Evolutionary conservation across 441 rosid genomes (phyloP), one percentile per base, ranked within the genome.

Genomic region (Croton laevigatus): DNA sequence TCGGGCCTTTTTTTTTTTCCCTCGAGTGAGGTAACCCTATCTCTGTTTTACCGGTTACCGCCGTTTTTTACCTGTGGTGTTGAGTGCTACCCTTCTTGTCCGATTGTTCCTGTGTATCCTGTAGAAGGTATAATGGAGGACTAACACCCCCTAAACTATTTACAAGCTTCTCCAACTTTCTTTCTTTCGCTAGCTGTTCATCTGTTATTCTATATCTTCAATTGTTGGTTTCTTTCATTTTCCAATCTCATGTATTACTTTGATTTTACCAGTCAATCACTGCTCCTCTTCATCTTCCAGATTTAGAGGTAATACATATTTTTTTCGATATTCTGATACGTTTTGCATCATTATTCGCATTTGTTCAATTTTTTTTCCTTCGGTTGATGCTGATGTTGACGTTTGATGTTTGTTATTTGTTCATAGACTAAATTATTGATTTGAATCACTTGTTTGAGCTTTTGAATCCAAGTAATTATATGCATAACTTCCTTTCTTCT

Each of bases 241-340:
- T 32, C 58, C 53, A 22, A 46, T 62, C 62, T 53, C 27, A 59
- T 75, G 79, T 75, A 72, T 57, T 49, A 44, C 23, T 23, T 68
- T 37, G 27, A 14, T 14, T 12, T 46, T 34, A 19, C 16, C 44
- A 27, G n/a, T 32, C 62, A 52, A 19, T 59, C 23, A 20, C 72
- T 42, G 46, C 34, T 36, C 73, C 61, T 68, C 66, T 66, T 27
- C 23, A 6, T 65, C 58, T 73, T 62, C 60, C 70, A 59, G 54
- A 69, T 76, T 73, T 68, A 42, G 34, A 76, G 84, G 82, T 78
- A 69, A 42, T 36, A 27, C 32, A 3, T 13, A 49, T 34, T 48
- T 37, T 3, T 17, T 52, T 57, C 34, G 3, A 8, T 45, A 6
- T 51, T n/a, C n/a, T 62, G 3, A 3, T 55, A 9, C 23, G 27